Conservation (phyloP, 352 stramenopile genomes). For the Phytophthora fragariae region DNA sequence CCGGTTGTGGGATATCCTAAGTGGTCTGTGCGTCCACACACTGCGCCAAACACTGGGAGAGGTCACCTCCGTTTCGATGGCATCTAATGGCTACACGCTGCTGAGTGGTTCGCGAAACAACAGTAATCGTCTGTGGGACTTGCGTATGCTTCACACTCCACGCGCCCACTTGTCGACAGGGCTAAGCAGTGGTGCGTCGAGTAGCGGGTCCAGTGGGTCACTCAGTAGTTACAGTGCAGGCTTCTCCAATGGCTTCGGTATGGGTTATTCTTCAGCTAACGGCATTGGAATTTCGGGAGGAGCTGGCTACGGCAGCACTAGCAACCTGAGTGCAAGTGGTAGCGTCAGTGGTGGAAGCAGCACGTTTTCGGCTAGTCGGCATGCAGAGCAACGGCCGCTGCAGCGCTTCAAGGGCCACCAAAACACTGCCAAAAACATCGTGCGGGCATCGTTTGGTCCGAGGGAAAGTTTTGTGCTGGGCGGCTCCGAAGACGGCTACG, state of each 20-base stretch:
- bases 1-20: slow-evolving; percentile 90
- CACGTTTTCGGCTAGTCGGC: slow-evolving; percentile 37
- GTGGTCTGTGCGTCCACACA: slow-evolving; percentile 87
- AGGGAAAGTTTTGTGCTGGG: slow-evolving; percentile 88
- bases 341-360: slow-evolving; percentile 31
- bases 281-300: slow-evolving; percentile 27
- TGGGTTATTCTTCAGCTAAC: slow-evolving; percentile 28
- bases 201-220: slow-evolving; percentile 37
- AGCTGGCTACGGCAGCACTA: slow-evolving; percentile 33
- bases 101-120: slow-evolving; percentile 89
- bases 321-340: slow-evolving; percentile 36
- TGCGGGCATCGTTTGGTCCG: slow-evolving; percentile 85
- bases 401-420: slow-evolving; percentile 92
- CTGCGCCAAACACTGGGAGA: slow-evolving; percentile 86
- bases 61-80: slow-evolving; percentile 88
- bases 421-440: slow-evolving; percentile 91
- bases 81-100: slow-evolving; percentile 81
- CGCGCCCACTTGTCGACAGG: slow-evolving; percentile 63
- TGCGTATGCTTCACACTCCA: slow-evolving; percentile 85
- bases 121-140: slow-evolving; percentile 90
- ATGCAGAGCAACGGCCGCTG: slow-evolving; percentile 70
- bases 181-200: slow-evolving; percentile 32
- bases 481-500: slow-evolving; percentile 84
- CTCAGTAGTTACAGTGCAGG: slow-evolving; percentile 35
- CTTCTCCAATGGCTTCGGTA: slow-evolving; percentile 30